These are phyloP conservation scores for Polyporus arcularius DNA, from an alignment of 768 basidiomycete species.

Conservation along the genomic window DNA sequence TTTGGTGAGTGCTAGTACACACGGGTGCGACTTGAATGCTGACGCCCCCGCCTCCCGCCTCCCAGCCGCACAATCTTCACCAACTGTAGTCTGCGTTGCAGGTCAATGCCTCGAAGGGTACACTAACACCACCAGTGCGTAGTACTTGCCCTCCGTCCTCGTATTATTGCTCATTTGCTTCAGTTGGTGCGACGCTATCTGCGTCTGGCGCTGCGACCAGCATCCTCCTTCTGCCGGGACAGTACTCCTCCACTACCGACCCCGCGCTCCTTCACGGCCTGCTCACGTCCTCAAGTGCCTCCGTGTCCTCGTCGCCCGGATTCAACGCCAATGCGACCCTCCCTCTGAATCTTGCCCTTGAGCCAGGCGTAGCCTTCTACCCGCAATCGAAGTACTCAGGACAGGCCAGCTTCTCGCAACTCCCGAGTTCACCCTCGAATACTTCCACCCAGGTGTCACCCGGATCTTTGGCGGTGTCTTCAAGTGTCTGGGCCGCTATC, in stretches of 20 bases:
- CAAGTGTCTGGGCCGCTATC: conserved; percentile 69
- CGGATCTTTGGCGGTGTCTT: conserved; percentile 67
- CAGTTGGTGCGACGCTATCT: conserved; percentile 73
- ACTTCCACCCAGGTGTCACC: conserved; percentile 39
- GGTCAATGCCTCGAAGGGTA: conserved; percentile 85
- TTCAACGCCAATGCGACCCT: conserved; percentile 63
- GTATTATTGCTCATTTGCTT: conserved; percentile 6
- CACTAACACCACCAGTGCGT: conserved; percentile 71
- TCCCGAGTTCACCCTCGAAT: conserved; percentile 48
- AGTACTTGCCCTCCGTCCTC: conserved; percentile 18
- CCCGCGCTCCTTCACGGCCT: conserved; percentile 71
- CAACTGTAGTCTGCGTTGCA: conserved; percentile 78
- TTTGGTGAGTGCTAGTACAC: conserved; percentile 33
- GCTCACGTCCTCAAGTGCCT: conserved; percentile 64
- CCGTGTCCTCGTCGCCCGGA: conserved; percentile 59
- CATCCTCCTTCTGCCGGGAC: conserved; percentile 72
- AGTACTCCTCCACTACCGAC: conserved; percentile 70
- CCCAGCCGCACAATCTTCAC: conserved; percentile 50
- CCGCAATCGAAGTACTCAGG: conserved; percentile 65
- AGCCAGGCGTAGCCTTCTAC: conserved; percentile 70
- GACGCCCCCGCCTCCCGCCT: neutral
- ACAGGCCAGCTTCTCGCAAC: conserved; percentile 55
- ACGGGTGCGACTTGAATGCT: neutral
- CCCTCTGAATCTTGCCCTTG: conserved; percentile 66
- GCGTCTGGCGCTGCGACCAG: conserved; percentile 52